Evolutionary conservation across 2,329 filamentous ascomycete species (phyloP), one percentile per base, ranked within the genome.

Genomic region (Xylaria hypoxylon): DNA sequence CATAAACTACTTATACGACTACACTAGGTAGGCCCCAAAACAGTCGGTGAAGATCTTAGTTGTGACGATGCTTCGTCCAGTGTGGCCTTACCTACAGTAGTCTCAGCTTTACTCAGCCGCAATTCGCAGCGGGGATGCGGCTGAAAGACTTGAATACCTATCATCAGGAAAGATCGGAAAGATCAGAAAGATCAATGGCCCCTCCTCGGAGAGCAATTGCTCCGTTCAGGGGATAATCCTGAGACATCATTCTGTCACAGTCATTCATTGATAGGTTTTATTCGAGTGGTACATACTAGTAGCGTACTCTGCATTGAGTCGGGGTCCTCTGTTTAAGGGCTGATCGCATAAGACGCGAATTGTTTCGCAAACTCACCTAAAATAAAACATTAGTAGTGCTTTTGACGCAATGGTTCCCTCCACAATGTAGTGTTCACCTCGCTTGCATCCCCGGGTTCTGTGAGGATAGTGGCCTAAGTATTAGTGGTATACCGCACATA

Each of bases 51-150:
- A 58, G 8, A 19, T 47, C 42, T 28, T 35, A 13, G 15, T 26
- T 26, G 42, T 40, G 42, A 28, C 35, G 17, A 42, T 44, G 24
- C 51, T 40, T 56, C 42, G 24, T 35, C 44, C 24, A 5, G n/a
- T 22, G 2, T 22, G 8, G 28, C 26, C 45, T 28, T 13, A 45
- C 11, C 40, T 40, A 31, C 26, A n/a, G n/a, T n/a, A n/a, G n/a
- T 40, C 24, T 44, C 26, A 53, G 38, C 44, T 59, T 48, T 35
- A 40, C 40, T 59, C 60, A 64, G 60, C 60, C 56, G 44, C 56
- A 64, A 40, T 28, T 55, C 4, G 22, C 38, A 58, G 45, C 51
- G 38, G 26, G 28, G 53, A 52, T 59, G 40, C 53, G 55, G 64
- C 59, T 63, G 59, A 59, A 59, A 15, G 33, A 48, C 45, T 45